phyloP scores from a whole-genome alignment of 2,329 filamentous ascomycete genomes.

The Cadophora luteo-olivacea region DNA sequence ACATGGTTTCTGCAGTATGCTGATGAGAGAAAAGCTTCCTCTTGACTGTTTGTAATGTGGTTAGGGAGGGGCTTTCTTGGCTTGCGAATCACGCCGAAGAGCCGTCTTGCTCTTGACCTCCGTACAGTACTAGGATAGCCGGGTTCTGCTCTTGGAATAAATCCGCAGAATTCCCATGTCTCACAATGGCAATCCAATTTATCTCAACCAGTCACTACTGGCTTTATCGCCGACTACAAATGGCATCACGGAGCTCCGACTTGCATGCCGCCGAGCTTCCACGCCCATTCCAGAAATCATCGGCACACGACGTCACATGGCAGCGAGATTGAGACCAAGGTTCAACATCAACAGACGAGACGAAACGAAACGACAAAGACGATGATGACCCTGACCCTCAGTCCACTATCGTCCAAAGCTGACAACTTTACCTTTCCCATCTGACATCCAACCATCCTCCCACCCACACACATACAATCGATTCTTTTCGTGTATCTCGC shows the following conservation, averaged over 20 bases:
- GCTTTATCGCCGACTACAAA: neutral
- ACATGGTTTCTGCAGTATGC: constrained; percentile 19
- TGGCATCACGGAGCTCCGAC: neutral
- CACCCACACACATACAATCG: neutral
- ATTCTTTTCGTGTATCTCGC: neutral
- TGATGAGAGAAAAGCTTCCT: constrained; percentile 11
- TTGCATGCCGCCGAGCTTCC: constrained; percentile 5
- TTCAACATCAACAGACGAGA: constrained; percentile 5
- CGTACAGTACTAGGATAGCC: neutral
- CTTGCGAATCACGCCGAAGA: constrained; percentile 3
- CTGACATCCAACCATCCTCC: constrained; percentile 4
- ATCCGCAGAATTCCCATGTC: neutral
- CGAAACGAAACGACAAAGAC: constrained; percentile 8
- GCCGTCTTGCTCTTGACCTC: neutral
- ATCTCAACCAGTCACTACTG: neutral
- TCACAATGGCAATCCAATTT: neutral
- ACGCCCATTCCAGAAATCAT: constrained; percentile 7
- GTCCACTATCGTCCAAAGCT: neutral
- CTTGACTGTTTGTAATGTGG: neutral
- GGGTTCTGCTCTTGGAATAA: neutral
- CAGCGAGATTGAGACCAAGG: neutral
- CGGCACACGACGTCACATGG: constrained; percentile 16
- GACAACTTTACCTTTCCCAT: neutral
- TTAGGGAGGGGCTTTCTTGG: neutral
- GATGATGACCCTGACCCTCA: neutral